Base-by-base conservation (phyloP, 1,284 basidiomycete genomes). In the Stereum hirsutum region DNA sequence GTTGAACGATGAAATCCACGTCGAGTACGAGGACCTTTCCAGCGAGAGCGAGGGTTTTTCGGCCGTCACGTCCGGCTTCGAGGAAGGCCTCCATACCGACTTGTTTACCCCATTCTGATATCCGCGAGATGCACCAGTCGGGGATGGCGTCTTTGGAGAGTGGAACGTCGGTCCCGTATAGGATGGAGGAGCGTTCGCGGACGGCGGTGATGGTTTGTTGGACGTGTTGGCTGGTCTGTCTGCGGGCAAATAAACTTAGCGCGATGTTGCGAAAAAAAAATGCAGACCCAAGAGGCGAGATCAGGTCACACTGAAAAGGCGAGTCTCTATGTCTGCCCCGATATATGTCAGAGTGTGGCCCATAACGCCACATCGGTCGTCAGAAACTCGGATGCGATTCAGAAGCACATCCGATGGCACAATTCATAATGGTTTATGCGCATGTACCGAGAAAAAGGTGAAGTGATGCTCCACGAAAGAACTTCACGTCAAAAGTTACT, bases 21-120 rank as follows among this genome's bases (percentile, higher is more conserved):
- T 89, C 85, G 42, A 89, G 63, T 23, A 89, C 84, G 11, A 89
- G 66, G 7, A 88, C 75, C 56, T 86, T 83, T 1, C 85, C 85
- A 2, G 76, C 85, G 24, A 88, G 69, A 14, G 80, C 70, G 30
- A 84, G 63, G 1, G 72, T 76, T 30, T 72, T 63, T n/a, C 60
- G 63, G 17, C 69, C 72, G 32, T 71, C 70, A 23, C 63, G 59
- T 27, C 69, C 67, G 20, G 61, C 61, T 24, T 84, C 83, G 48
- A 72, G 75, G 63, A 82, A 88, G 1, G 75, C 66, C 53, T 85
- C 81, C 81, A 88, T 82, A 30, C 81, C 80, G 11, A 69, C 75
- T 20, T 68, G 61, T 12, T 66, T 67, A 15, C 74, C 75, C 78
- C 81, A 85, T 27, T 68, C 55, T 48, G 73, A 68, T 19, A 87